Percentiles rank a stretch among this genome's conserved stretches.
Conservation (phyloP, 805 yeast genomes). For the Pichia membranifaciens region DNA sequence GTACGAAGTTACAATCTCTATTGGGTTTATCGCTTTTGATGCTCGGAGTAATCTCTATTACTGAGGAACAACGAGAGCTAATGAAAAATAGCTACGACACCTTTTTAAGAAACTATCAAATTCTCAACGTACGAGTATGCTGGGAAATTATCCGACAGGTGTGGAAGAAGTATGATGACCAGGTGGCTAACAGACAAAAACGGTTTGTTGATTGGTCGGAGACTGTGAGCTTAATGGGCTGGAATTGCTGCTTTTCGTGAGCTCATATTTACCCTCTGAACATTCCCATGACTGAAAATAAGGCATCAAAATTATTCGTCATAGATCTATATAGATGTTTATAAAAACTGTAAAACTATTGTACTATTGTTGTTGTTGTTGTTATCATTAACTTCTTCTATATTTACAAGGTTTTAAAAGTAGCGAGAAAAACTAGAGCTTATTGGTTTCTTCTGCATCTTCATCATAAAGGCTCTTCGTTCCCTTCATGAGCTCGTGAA, state of each 20-base stretch:
- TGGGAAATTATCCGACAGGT: slow-evolving; percentile 34
- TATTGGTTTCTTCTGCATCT: slow-evolving; percentile 1
- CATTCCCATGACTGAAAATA: no score
- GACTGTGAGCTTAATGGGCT: slow-evolving; percentile 35
- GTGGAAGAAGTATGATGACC: slow-evolving; percentile 32
- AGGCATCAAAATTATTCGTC: no score
- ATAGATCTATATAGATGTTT: no score
- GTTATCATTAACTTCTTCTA: no score
- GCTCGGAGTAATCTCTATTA: slow-evolving; percentile 30
- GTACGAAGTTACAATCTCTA: slow-evolving; percentile 29
- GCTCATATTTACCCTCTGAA: background rate
- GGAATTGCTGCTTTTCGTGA: slow-evolving; percentile 33
- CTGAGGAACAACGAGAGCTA: slow-evolving; percentile 19
- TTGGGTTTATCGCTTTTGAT: slow-evolving; percentile 38
- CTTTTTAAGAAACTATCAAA: slow-evolving; percentile 28
- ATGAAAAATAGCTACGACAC: slow-evolving; percentile 24
- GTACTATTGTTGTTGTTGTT: no score
- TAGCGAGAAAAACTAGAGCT: background rate
- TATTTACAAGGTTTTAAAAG: no score
- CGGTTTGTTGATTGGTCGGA: slow-evolving; percentile 39
- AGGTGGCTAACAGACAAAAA: slow-evolving; percentile 18
- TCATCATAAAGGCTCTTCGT: slow-evolving; percentile 32
- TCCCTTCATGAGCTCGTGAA: slow-evolving; percentile 74
- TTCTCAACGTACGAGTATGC: slow-evolving; percentile 31
- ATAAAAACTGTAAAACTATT: no score